Evolutionary conservation across 495 filamentous ascomycete species (phyloP).

Genomic region (Penicillium lividum): DNA sequence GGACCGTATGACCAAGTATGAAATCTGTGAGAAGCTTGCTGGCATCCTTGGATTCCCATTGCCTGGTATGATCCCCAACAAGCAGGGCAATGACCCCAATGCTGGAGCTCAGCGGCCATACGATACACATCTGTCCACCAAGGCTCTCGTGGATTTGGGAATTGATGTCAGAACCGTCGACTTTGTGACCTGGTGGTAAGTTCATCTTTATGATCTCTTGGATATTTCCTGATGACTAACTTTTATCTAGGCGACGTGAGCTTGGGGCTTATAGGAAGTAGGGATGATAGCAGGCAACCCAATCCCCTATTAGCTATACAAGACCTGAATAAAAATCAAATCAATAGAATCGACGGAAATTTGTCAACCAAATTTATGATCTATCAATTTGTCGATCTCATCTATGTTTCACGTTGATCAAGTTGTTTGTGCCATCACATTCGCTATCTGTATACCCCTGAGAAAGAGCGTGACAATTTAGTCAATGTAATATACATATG

Average conservation of each 20-base stretch:
- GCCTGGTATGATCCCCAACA: conserved; percentile 68
- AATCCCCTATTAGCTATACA: background rate
- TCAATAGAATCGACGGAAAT: background rate
- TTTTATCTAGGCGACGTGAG: conserved; percentile 37
- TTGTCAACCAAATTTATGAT: background rate
- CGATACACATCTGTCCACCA: conserved; percentile 84
- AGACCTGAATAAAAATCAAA: background rate
- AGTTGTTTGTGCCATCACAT: background rate
- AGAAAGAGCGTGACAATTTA: background rate
- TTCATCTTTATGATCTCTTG: conserved; percentile 10
- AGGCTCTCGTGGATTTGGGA: conserved; percentile 70
- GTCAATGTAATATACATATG: background rate
- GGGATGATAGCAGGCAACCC: background rate
- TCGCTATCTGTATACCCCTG: background rate
- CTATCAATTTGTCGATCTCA: background rate
- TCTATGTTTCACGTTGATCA: background rate
- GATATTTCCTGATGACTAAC: background rate
- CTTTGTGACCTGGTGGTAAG: conserved; percentile 84
- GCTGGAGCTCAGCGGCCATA: conserved; percentile 78
- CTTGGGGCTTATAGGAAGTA: conserved; percentile 43
- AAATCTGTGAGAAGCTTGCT: conserved; percentile 79
- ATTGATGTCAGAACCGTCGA: conserved; percentile 75
- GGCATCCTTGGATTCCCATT: conserved; percentile 78
- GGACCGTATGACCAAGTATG: conserved; percentile 86
- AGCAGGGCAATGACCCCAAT: conserved; percentile 74